A percentile compares a stretch with the other conserved stretches of the same genome.
These are phyloP conservation scores for Trypanosomatidae sp. DNA, from an alignment of 208 protist species.

Conservation along the genomic window DNA sequence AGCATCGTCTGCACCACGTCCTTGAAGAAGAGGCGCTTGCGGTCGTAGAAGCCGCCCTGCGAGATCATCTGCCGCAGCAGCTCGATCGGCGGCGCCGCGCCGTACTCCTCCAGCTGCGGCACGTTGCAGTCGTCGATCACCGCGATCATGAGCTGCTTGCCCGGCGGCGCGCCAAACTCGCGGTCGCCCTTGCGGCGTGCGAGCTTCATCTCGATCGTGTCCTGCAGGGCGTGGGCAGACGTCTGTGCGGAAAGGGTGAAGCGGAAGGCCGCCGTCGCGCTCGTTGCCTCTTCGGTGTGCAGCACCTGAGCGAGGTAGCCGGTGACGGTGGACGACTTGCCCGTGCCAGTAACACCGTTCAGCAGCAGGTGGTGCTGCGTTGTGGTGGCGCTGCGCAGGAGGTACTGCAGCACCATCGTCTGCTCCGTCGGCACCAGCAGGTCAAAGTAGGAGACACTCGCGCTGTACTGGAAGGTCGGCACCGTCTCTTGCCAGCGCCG, in stretches of 20 bases:
- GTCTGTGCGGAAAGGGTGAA: conserved; percentile 94
- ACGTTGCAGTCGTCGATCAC: conserved; percentile 97
- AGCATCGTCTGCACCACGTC: conserved; percentile 88
- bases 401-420: conserved; percentile 80
- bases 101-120: conserved; percentile 93
- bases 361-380: conserved; percentile 83
- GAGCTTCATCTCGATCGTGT: conserved; percentile 93
- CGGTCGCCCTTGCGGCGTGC: conserved; percentile 88
- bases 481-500: conserved; percentile 84
- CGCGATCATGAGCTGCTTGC: conserved; percentile 87
- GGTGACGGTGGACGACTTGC: conserved; percentile 91
- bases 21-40: conserved; percentile 93
- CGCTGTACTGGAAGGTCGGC: conserved; percentile 89
- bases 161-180: conserved; percentile 77
- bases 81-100: conserved; percentile 94
- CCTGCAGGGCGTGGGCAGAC: conserved; percentile 84
- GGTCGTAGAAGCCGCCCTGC: conserved; percentile 91
- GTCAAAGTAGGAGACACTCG: conserved; percentile 89
- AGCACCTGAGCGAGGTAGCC: conserved; percentile 73
- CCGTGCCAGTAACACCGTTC: conserved; percentile 93
- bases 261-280: conserved; percentile 72
- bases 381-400: conserved; percentile 62
- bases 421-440: conserved; percentile 96
- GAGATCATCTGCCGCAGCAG: conserved; percentile 93
- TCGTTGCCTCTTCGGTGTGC: conserved; percentile 63